A percentile compares a stretch with the other conserved stretches of the same genome.
Evolutionary conservation across 305 asterid genomes (phyloP).

Genomic region (Solanum hybrid): DNA sequence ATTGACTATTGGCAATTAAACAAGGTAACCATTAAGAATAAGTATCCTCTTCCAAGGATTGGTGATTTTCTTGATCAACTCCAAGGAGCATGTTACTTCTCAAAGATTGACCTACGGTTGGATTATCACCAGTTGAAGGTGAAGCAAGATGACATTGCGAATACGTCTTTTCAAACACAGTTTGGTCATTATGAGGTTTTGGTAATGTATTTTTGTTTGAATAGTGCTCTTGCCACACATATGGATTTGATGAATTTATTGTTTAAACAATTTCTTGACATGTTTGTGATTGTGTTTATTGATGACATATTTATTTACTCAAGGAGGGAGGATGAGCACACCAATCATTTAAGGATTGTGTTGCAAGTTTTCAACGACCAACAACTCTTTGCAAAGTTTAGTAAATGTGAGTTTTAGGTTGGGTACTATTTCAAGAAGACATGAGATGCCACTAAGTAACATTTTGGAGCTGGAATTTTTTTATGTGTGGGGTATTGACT

Average conservation of each 20-base stretch:
- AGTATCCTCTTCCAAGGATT: not conserved
- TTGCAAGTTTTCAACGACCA: not conserved
- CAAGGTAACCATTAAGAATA: not conserved
- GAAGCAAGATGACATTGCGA: not conserved
- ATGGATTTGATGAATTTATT: not conserved
- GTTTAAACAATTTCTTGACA: not conserved
- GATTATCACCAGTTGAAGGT: not conserved
- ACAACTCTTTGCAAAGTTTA: not conserved
- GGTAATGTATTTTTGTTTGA: too few relatives aligned
- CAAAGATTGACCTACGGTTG: not conserved
- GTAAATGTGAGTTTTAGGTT: not conserved
- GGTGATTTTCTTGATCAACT: not conserved
- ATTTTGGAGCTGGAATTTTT: too few relatives aligned
- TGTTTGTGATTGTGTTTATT: too few relatives aligned
- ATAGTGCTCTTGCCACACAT: too few relatives aligned
- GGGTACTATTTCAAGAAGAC: too few relatives aligned
- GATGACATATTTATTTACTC: not conserved
- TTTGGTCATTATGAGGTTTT: too few relatives aligned
- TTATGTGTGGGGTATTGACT: too few relatives aligned
- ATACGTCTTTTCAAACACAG: too few relatives aligned
- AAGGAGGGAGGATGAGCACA: not conserved
- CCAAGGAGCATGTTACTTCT: not conserved
- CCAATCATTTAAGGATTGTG: not conserved
- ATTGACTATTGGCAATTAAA: not conserved
- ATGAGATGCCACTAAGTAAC: too few relatives aligned